A percentile compares a stretch with the other conserved stretches of the same genome.
phyloP scores from a whole-genome alignment of 2,329 filamentous ascomycete genomes.

The Ramularia collo-cygni region DNA sequence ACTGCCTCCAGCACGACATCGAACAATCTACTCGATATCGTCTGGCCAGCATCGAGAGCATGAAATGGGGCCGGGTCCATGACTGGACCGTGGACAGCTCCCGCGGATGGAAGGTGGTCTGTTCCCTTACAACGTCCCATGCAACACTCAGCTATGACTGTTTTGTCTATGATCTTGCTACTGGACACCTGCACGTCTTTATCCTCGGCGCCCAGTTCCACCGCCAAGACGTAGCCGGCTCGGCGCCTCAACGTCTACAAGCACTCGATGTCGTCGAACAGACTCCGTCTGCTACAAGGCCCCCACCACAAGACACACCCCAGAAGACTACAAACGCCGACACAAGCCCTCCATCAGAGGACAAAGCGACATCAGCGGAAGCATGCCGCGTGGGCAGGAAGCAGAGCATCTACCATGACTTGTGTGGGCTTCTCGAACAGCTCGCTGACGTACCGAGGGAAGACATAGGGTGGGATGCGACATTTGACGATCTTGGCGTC shows the following conservation, averaged over 20 bases:
- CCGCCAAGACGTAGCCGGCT: neutral
- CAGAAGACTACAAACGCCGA: neutral
- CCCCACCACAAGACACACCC: neutral
- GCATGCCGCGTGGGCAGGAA: neutral
- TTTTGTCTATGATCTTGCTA: constrained; percentile 5
- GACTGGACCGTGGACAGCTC: neutral
- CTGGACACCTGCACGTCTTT: constrained; percentile 1
- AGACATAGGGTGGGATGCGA: constrained; percentile 1
- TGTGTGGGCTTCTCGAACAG: constrained; percentile 1
- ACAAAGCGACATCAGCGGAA: neutral
- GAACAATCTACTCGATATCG: neutral
- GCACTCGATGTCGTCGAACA: neutral
- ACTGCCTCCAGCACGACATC: neutral
- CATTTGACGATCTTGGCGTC: constrained; percentile 18
- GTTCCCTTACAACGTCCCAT: neutral
- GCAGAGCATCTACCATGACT: neutral
- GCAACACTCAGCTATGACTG: constrained; percentile 1
- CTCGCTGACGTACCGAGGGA: constrained; percentile 2
- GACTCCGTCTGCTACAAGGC: neutral
- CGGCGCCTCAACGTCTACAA: neutral
- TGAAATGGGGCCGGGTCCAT: neutral
- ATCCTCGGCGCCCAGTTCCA: constrained; percentile 4
- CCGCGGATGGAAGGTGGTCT: neutral
- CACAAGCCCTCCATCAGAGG: neutral
- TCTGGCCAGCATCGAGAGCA: constrained; percentile 1